A percentile compares a stretch with the other conserved stretches of the same genome.
These are phyloP conservation scores for Paulinella micropora DNA, from an alignment of 78 protist species.

Conservation along the genomic window DNA sequence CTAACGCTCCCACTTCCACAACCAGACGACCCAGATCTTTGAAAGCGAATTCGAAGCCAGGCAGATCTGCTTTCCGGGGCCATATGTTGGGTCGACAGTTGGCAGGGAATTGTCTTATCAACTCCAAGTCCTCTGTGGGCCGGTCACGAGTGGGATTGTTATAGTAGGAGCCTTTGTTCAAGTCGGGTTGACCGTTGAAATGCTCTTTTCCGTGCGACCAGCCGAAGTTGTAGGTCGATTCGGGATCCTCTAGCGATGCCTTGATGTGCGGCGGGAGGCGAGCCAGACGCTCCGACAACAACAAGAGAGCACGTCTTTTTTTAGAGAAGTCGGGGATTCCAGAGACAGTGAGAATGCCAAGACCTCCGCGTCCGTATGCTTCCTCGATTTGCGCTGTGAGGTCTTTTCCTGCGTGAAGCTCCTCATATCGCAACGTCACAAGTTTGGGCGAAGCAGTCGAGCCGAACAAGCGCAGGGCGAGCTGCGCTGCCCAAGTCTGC, in stretches of 20 bases:
- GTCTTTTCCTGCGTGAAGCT: background rate
- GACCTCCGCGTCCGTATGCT: background rate
- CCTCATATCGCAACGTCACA: background rate
- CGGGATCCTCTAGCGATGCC: background rate
- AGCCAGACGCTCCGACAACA: background rate
- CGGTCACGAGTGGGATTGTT: background rate
- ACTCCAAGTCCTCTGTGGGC: background rate
- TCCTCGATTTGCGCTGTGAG: background rate
- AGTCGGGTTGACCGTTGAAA: background rate
- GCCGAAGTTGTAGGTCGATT: background rate
- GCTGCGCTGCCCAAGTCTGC: too few relatives aligned
- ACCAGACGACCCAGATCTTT: background rate
- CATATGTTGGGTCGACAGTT: background rate
- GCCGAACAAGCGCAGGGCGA: too few relatives aligned
- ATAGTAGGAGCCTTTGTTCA: background rate
- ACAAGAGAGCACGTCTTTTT: background rate
- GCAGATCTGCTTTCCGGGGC: background rate
- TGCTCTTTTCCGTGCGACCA: slow-evolving; percentile 5
- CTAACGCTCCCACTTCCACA: background rate
- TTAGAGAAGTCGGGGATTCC: background rate
- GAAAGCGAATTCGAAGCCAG: background rate
- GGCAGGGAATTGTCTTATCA: background rate
- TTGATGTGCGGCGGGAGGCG: background rate
- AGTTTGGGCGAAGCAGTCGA: too few relatives aligned
- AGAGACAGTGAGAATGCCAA: background rate